Evolutionary conservation across 1,284 basidiomycete species (phyloP).

Genomic region (Boletus semigastroideus): DNA sequence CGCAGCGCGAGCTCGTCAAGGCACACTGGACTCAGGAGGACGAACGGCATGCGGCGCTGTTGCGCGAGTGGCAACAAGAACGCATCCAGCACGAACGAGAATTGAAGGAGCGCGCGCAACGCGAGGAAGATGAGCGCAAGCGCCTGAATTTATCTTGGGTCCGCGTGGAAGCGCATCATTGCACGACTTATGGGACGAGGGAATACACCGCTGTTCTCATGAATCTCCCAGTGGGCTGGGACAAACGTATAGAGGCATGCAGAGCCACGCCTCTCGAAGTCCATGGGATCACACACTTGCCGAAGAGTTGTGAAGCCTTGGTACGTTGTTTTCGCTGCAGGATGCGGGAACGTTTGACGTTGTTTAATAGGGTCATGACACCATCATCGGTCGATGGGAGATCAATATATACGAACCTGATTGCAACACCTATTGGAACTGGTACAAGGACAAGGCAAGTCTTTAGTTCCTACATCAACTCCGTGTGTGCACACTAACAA

Average conservation of each 20-base stretch:
- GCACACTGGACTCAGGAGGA: constrained; percentile 20
- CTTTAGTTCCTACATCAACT: neutral
- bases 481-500: neutral
- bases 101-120: constrained; percentile 13
- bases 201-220: constrained; percentile 27
- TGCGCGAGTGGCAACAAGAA: constrained; percentile 18
- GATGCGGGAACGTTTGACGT: neutral
- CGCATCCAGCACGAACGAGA: constrained; percentile 11
- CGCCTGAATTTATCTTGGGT: constrained; percentile 21
- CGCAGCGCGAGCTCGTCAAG: constrained; percentile 7
- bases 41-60: constrained; percentile 6
- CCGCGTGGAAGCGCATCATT: constrained; percentile 19
- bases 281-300: constrained; percentile 21
- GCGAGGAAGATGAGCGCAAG: constrained; percentile 25
- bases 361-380: constrained; percentile 13
- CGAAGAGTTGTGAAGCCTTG: constrained; percentile 26
- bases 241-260: constrained; percentile 20
- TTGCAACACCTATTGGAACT: constrained; percentile 19
- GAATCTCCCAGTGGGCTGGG: constrained; percentile 22
- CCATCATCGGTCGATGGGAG: constrained; percentile 22
- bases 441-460: constrained; percentile 29
- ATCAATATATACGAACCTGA: constrained; percentile 24
- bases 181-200: constrained; percentile 28
- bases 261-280: constrained; percentile 25
- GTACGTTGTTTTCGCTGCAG: constrained; percentile 9